Evolutionary conservation across 768 basidiomycete genomes (phyloP), one percentile per base, ranked within the genome.

Genomic region (Gloeopeniophorella convolvens): DNA sequence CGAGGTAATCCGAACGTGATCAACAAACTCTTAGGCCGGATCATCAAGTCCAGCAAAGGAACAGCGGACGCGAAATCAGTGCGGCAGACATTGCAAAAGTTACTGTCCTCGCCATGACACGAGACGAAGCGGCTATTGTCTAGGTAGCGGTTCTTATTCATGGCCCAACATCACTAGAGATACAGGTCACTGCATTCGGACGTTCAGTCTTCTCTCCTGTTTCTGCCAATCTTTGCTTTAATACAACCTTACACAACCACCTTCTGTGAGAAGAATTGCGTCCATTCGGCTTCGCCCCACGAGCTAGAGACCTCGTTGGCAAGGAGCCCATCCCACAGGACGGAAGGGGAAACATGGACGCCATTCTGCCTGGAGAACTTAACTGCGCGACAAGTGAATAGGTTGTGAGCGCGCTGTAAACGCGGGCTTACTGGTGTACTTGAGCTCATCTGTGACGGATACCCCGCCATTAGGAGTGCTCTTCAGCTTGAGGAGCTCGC

Each of bases 281-380:
- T 71, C 92, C 92, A 95, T 62, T 96, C 87, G 33, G 72, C 72
- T 61, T 83, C 76, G 4, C 77, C 84, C 88, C 89, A 96, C 18
- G 82, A 76, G 62, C 89, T 91, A 5, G 83, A 85, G 27, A 93
- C 72, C 41, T 88, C 82, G 42, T 70, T 75, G 10, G 79, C 83
- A 45, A 89, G 62, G 48, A 84, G 70, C 42, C 89, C 87, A 57
- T 92, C 84, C 79, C 81, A 86, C 2, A 89, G 68, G 2, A 74
- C 77, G 33, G 90, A 86, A 4, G 92, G 90, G 1, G 91, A 93
- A 40, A 95, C 89, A 57, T 97, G 94, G 33, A 96, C 80, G 2
- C 88, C 76, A 54, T 97, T 96, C 70, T 96, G 93, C 55, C 94
- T 74, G 13, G 86, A 80, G 64, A 85, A 84, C 67, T 94, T 96